Base-by-base conservation (phyloP, 2,329 filamentous ascomycete species). In the Apiospora hydei region DNA sequence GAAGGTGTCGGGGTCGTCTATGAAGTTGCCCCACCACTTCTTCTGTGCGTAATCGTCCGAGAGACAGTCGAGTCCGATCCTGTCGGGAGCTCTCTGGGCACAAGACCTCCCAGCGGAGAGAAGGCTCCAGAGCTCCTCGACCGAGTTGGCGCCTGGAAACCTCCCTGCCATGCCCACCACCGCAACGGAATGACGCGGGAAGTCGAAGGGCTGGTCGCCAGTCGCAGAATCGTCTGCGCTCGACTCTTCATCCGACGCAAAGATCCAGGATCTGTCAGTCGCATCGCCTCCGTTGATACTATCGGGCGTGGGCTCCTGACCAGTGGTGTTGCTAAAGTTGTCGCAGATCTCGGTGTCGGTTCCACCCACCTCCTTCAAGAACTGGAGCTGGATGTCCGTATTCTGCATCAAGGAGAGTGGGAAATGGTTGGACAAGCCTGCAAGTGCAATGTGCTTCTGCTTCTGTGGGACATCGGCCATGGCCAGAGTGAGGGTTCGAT, bases 151-250 rank as follows among this genome's bases (percentile, higher is more conserved):
- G 2, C 80, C 79, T 1, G 81, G 76, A 14, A 82, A 77, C 1
- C 78, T 73, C 38, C 79, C 77, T 3, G 80, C 75, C 80, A 82
- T 82, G 2, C 81, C 81, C 10, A 82, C 73, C 18, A 83, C 74
- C 1, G 81, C 81, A 16, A 82, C 80, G 41, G 77, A 78, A 46
- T 77, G 70, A 18, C 73, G 7, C 46, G 73, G 72, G n/a, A 74
- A 72, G 30, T 73, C 49, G 21, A 30, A 51, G 13, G 26, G 18
- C 26, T 18, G 38, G 38, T 0, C 38, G 7, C 67, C 6, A 26
- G 18, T 21, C 0, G 38, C 11, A 3, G 64, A 43, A 1, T 46
- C 43, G 38, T 67, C 13, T 44, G 16, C 64, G 26, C 26, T 67
- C 14, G 26, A 7, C 2, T 67, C 43, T 18, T 46, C 43, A 21